Percentiles rank a stretch among this genome's conserved stretches.
Conservation (phyloP, 768 basidiomycete species). For the Xerocomellus intermedius region DNA sequence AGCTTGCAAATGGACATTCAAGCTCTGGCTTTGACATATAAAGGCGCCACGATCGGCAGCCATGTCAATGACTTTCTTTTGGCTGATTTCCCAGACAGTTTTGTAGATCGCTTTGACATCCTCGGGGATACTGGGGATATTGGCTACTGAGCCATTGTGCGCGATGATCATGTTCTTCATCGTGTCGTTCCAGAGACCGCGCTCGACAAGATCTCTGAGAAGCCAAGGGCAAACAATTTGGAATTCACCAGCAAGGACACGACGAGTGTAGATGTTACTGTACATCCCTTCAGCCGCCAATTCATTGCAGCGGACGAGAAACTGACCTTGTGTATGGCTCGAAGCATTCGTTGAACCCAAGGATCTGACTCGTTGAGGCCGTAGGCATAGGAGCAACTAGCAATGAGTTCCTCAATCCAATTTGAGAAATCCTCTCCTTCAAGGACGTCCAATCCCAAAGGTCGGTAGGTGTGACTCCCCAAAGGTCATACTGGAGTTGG, state of each 20-base stretch:
- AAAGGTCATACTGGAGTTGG: constrained; percentile 90
- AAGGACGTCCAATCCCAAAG: constrained; percentile 93
- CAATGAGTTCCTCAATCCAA: constrained; percentile 87
- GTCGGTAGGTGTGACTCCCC: constrained; percentile 86
- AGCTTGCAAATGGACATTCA: constrained; percentile 90
- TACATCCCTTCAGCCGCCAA: constrained; percentile 8
- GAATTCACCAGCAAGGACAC: constrained; percentile 99
- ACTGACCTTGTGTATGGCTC: constrained; percentile 93
- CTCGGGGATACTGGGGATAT: constrained; percentile 83
- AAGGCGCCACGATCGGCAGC: constrained; percentile 98
- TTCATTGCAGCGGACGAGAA: neutral
- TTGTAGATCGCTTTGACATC: constrained; percentile 98
- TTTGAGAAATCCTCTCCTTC: constrained; percentile 80
- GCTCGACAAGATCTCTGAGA: constrained; percentile 94
- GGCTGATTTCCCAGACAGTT: constrained; percentile 99
- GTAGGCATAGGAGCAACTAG: constrained; percentile 98
- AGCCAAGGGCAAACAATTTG: constrained; percentile 99
- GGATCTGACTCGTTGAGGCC: constrained; percentile 96
- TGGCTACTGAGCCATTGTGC: constrained; percentile 86
- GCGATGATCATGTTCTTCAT: constrained; percentile 99
- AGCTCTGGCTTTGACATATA: constrained; percentile 93
- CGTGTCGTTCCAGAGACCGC: constrained; percentile 93
- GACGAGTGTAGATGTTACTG: constrained; percentile 98
- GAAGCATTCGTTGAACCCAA: constrained; percentile 98
- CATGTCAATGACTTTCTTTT: constrained; percentile 97